A percentile compares a stretch with the other conserved stretches of the same genome.
phyloP scores from a whole-genome alignment of 208 protist genomes.

The Histomonas meleagridis region DNA sequence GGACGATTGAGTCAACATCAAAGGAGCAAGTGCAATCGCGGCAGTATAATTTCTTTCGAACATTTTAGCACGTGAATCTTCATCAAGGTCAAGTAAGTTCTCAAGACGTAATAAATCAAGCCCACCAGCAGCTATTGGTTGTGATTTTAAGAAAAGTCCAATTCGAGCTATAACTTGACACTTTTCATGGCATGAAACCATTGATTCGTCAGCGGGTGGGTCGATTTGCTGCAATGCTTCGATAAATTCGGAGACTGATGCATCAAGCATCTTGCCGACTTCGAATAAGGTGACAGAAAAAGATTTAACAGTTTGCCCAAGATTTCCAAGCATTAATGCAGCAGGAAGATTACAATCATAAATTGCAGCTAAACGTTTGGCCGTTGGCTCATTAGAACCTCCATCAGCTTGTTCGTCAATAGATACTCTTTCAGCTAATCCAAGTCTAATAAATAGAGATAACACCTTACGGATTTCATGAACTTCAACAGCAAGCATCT shows the following conservation, averaged over 20 bases:
- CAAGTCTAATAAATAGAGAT: background rate
- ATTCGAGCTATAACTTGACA: conserved; percentile 21
- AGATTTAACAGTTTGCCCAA: background rate
- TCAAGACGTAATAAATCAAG: background rate
- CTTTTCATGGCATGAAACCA: background rate
- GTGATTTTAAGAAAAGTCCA: background rate
- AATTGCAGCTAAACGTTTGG: background rate
- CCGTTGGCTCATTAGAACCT: background rate
- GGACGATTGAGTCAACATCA: background rate
- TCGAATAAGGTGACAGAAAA: conserved; percentile 13
- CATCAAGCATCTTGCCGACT: conserved; percentile 16
- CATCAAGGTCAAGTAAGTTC: background rate
- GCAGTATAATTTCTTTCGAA: background rate
- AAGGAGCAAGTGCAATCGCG: background rate
- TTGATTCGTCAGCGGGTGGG: background rate
- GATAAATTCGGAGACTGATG: background rate
- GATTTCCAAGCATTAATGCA: background rate
- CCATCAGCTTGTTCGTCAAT: background rate
- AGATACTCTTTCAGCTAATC: background rate
- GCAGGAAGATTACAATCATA: conserved; percentile 31
- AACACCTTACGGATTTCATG: background rate
- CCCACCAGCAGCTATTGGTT: background rate
- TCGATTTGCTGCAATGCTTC: background rate
- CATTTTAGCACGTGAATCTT: background rate
- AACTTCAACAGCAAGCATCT: conserved; percentile 31